These are phyloP conservation scores for Alternaria sp. DNA, from an alignment of 2,329 filamentous ascomycete genomes.

Conservation along the genomic window DNA sequence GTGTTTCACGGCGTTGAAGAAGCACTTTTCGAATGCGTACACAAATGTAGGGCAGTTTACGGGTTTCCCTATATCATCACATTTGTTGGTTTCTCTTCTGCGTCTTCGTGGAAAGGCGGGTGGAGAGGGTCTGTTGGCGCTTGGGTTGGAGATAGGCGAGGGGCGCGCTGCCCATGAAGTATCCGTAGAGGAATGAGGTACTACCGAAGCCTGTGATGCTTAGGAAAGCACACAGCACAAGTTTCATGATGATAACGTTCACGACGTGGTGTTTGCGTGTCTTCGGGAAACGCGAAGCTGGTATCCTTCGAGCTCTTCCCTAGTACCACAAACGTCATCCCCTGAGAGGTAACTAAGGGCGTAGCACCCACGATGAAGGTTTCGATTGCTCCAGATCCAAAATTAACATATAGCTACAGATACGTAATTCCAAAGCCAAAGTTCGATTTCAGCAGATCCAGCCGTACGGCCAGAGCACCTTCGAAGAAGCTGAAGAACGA, in stretches of 20 bases:
- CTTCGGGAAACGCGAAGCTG: slow-evolving; percentile 47
- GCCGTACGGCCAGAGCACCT: slow-evolving; percentile 57
- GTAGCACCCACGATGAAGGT: slow-evolving; percentile 43
- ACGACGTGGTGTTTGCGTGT: slow-evolving; percentile 28
- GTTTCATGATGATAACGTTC: slow-evolving; percentile 40
- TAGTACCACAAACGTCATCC: slow-evolving; percentile 51
- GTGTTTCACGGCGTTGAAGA: slow-evolving; percentile 56
- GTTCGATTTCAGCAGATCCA: slow-evolving; percentile 59
- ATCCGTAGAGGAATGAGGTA: slow-evolving; percentile 41
- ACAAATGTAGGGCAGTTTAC: slow-evolving; percentile 40
- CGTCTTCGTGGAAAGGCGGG: slow-evolving; percentile 34
- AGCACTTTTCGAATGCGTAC: slow-evolving; percentile 51
- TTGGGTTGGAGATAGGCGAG: slow-evolving; percentile 40
- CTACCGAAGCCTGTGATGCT: slow-evolving; percentile 39
- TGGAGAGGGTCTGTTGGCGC: slow-evolving; percentile 30
- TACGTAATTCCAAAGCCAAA: slow-evolving; percentile 48
- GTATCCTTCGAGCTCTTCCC: slow-evolving; percentile 44
- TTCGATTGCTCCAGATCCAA: slow-evolving; percentile 50
- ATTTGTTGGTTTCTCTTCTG: slow-evolving; percentile 21
- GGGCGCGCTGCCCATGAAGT: slow-evolving; percentile 43
- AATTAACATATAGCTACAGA: slow-evolving; percentile 55
- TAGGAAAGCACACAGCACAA: slow-evolving; percentile 41
- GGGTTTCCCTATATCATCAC: neutral
- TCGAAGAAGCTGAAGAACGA: slow-evolving; percentile 63
- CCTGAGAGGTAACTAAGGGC: slow-evolving; percentile 35